Percentiles rank a stretch among this genome's conserved stretches.
Evolutionary conservation across 371 early-diverging fungal species (phyloP).

Genomic region (Choanephora cucurbitarum): DNA sequence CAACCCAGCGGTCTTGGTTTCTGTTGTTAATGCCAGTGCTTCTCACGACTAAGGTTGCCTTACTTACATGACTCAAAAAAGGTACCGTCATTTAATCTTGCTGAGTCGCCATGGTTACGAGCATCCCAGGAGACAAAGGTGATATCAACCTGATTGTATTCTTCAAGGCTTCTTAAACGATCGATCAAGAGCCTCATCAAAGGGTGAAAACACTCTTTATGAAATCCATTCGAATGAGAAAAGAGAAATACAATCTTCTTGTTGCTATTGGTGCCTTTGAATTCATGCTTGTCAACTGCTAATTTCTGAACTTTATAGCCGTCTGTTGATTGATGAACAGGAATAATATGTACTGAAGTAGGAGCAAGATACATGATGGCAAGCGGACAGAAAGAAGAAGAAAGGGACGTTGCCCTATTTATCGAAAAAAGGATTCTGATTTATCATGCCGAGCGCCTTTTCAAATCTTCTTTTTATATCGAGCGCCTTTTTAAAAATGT

Average conservation of each 20-base stretch:
- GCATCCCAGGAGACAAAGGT: conserved; percentile 41
- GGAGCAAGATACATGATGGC: conserved; percentile 18
- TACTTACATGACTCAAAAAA: conserved; percentile 33
- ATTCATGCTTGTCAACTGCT: conserved; percentile 35
- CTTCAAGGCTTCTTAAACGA: conserved; percentile 18
- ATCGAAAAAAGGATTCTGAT: too few species aligned
- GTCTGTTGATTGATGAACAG: conserved; percentile 24
- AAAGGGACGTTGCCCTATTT: too few species aligned
- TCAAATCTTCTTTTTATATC: too few species aligned
- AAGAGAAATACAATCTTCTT: conserved; percentile 31
- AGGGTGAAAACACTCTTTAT: conserved; percentile 44
- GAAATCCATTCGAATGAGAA: conserved; percentile 48
- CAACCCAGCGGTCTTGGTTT: conserved; percentile 39
- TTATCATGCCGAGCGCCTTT: too few species aligned
- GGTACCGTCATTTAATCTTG: conserved; percentile 34
- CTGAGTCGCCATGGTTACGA: conserved; percentile 53
- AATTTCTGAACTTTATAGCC: conserved; percentile 31
- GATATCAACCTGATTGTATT: conserved; percentile 30
- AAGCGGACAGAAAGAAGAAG: neutral
- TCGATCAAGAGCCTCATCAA: conserved; percentile 28
- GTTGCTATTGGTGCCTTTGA: conserved; percentile 15
- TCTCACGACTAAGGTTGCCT: too few species aligned
- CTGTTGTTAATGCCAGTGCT: neutral
- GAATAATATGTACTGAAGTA: conserved; percentile 18
- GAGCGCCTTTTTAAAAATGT: too few species aligned